Conservation (phyloP, 2,329 filamentous ascomycete species). For the Diplodia scrobiculata region DNA sequence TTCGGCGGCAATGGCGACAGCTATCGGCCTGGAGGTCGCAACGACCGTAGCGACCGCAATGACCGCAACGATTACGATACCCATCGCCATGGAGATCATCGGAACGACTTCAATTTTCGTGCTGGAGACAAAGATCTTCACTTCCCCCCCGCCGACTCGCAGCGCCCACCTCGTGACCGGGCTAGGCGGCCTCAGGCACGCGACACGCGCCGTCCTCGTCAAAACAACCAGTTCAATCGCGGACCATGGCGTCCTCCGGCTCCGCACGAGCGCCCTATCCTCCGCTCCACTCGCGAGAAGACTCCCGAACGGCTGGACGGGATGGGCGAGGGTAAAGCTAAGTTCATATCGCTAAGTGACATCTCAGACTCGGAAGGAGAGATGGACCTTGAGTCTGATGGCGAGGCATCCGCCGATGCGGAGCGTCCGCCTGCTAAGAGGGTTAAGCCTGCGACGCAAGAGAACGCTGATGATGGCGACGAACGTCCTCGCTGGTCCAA, state of each 20-base stretch:
- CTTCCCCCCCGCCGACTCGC: slow-evolving; percentile 38
- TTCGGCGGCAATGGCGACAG: slow-evolving; percentile 34
- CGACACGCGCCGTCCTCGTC: slow-evolving; percentile 6
- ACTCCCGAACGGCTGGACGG: slow-evolving; percentile 51
- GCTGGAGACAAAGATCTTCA: slow-evolving; percentile 37
- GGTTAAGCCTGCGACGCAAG: slow-evolving; percentile 33
- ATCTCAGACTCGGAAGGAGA: slow-evolving; percentile 45
- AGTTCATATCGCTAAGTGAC: slow-evolving; percentile 47
- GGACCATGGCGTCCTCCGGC: slow-evolving; percentile 34
- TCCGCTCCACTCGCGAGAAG: slow-evolving; percentile 46
- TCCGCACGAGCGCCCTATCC: slow-evolving; percentile 50
- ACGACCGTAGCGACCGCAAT: slow-evolving; percentile 13
- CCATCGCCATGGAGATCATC: slow-evolving; percentile 31
- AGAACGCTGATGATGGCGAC: slow-evolving; percentile 38
- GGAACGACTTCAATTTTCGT: slow-evolving; percentile 42
- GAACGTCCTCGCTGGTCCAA: slow-evolving; percentile 83
- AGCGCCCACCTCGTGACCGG: slow-evolving; percentile 4
- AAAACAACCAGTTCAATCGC: slow-evolving; percentile 11
- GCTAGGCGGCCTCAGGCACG: slow-evolving; percentile 19
- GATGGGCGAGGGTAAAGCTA: slow-evolving; percentile 46
- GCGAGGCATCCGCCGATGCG: slow-evolving; percentile 31
- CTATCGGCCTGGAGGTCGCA: slow-evolving; percentile 36
- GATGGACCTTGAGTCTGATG: slow-evolving; percentile 39
- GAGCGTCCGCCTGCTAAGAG: slow-evolving; percentile 35
- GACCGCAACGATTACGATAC: slow-evolving; percentile 30